Evolutionary conservation across 2,329 filamentous ascomycete species (phyloP), one percentile per base, ranked within the genome.

Genomic region (Venturia asperata): DNA sequence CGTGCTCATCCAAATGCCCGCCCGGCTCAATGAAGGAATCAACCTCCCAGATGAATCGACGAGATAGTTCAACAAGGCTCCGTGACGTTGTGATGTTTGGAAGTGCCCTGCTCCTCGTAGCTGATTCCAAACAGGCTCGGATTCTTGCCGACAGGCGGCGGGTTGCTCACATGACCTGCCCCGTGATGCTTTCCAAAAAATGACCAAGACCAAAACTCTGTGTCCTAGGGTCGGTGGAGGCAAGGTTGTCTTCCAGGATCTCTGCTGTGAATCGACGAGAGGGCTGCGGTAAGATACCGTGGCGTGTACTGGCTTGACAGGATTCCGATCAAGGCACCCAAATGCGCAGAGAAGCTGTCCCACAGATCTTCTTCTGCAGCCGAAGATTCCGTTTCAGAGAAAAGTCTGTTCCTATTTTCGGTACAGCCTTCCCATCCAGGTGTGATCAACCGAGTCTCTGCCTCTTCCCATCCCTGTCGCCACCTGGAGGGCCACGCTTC

Each of bases 391-490:
- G 19, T 27, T 17, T 10, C 2, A 21, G 6, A 2, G 0, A 52
- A 7, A 27, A 27, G 15, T 2, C 13, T 27, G 10, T 17, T 21
- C 47, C 5, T 27, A 27, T 11, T n/a, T 15, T 11, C 21, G 15
- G 47, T 15, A 15, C 21, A 30, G 24, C 15, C 21, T 52, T 21
- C 45, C 9, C 3, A 27, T 27, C 30, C 37, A 9, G 17, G 15
- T 58, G 52, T 37, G 47, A 13, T 52, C 47, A 52, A 27, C 1
- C 47, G n/a, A 58, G 37, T 37, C 37, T 63, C 43, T n/a, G 21
- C 64, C 61, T 65, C 56, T 49, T 65, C 27, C 52, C 42, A 13
- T 39, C 47, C 56, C 55, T 42, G 17, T 37, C 56, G 24, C 45
- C 56, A 30, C 56, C 56, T 19, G 30, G 19, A 34, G 19, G 37